phyloP scores from a whole-genome alignment of 2,329 filamentous ascomycete species.

The Calycina herbarum region DNA sequence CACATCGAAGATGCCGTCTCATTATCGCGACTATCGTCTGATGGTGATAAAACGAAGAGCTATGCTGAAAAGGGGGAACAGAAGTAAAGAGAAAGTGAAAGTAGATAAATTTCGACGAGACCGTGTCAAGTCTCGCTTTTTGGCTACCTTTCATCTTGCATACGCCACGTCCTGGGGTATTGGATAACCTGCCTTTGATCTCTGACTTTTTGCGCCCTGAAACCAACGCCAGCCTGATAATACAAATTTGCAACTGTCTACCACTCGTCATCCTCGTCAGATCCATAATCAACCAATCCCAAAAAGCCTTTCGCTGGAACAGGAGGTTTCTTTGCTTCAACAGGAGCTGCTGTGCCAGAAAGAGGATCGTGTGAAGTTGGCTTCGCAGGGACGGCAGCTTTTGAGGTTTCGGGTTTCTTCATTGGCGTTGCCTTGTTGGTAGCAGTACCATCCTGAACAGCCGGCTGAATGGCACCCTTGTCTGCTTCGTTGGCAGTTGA shows the following conservation, averaged over 20 bases:
- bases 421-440: neutral
- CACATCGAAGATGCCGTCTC: too few relatives aligned
- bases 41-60: too few relatives aligned
- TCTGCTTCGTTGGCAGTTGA: constrained; percentile 28
- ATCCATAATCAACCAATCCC: constrained; percentile 57
- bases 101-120: neutral
- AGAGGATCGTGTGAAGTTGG: neutral
- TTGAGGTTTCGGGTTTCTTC: constrained; percentile 10
- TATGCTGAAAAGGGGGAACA: too few relatives aligned
- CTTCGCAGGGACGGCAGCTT: constrained; percentile 7
- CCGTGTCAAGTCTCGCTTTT: neutral
- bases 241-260: constrained; percentile 6
- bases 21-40: too few relatives aligned
- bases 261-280: constrained; percentile 50
- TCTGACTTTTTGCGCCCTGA: neutral
- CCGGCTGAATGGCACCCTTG: constrained; percentile 5
- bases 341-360: constrained; percentile 6
- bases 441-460: neutral
- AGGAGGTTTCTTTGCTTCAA: constrained; percentile 16
- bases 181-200: neutral
- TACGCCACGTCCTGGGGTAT: neutral
- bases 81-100: too few relatives aligned
- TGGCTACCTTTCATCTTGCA: neutral
- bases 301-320: constrained; percentile 33
- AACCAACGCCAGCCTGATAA: neutral